phyloP scores from a whole-genome alignment of 345 rosid species.

The Citrus sp. region DNA sequence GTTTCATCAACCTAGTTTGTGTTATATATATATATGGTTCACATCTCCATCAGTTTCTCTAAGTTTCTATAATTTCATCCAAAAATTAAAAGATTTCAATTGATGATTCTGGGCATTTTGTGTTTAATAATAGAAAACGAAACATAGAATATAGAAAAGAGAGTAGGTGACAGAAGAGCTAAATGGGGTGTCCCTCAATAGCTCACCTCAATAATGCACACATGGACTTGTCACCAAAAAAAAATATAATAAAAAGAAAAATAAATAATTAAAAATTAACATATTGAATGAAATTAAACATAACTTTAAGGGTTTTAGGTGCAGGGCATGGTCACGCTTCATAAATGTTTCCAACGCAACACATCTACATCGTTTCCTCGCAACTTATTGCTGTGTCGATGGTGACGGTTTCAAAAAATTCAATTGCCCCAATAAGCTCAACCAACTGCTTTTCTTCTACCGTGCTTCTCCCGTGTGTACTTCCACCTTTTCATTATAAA shows the following conservation, averaged over 20 bases:
- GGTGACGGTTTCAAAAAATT: slow-evolving; percentile 17
- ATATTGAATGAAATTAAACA: background rate
- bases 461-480: background rate
- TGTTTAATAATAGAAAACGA: too few species aligned
- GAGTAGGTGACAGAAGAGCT: slow-evolving; percentile 3
- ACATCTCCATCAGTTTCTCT: too few species aligned
- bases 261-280: background rate
- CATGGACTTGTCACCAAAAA: slow-evolving; percentile 24
- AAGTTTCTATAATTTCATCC: too few species aligned
- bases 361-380: slow-evolving; percentile 14
- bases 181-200: slow-evolving; percentile 24
- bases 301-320: background rate
- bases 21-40: too few species aligned
- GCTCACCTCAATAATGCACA: slow-evolving; percentile 35
- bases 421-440: background rate
- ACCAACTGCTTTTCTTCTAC: background rate
- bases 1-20: too few species aligned
- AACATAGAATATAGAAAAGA: background rate
- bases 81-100: too few species aligned
- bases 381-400: slow-evolving; percentile 31
- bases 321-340: slow-evolving; percentile 1
- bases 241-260: background rate
- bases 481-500: background rate
- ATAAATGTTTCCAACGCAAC: slow-evolving; percentile 31
- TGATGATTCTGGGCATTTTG: too few species aligned